Evolutionary conservation across 768 basidiomycete species (phyloP).

Genomic region (Lentinus tigrinus): DNA sequence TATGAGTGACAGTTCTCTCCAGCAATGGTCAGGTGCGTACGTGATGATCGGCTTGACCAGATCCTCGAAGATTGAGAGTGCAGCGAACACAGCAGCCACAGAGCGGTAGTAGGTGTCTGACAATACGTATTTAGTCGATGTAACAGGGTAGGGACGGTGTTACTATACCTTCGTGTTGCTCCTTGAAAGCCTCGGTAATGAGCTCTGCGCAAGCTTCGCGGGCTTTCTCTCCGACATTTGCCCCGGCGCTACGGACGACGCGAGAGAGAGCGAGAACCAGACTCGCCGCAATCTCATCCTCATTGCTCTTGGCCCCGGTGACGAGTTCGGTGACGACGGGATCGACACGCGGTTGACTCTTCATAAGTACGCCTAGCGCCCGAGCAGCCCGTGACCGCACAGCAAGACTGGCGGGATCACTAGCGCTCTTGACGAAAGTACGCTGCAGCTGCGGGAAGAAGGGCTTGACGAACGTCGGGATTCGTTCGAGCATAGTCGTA

Average conservation of each 20-base stretch:
- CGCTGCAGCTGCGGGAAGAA: constrained; percentile 98
- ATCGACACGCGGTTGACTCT: constrained; percentile 85
- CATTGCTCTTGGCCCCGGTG: constrained; percentile 56
- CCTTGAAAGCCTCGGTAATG: constrained; percentile 75
- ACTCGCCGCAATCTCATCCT: constrained; percentile 69
- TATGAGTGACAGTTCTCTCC: neutral
- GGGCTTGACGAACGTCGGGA: constrained; percentile 89
- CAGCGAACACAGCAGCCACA: constrained; percentile 58
- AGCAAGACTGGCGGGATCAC: constrained; percentile 72
- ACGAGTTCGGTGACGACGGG: constrained; percentile 92
- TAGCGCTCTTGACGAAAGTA: constrained; percentile 91
- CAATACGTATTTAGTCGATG: neutral
- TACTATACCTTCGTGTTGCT: constrained; percentile 59
- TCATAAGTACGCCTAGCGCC: constrained; percentile 88
- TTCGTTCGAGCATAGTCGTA: constrained; percentile 78
- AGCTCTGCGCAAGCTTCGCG: constrained; percentile 74
- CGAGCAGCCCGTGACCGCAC: constrained; percentile 82
- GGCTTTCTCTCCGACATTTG: constrained; percentile 76
- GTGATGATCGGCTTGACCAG: constrained; percentile 64
- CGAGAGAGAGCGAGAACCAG: constrained; percentile 74
- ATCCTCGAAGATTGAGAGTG: constrained; percentile 62
- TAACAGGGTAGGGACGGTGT: neutral
- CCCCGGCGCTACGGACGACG: constrained; percentile 67
- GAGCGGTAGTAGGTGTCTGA: constrained; percentile 71
- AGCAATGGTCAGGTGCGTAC: constrained; percentile 45